Conservation (phyloP, 2,329 filamentous ascomycete species). For the Cladosporium sp. region DNA sequence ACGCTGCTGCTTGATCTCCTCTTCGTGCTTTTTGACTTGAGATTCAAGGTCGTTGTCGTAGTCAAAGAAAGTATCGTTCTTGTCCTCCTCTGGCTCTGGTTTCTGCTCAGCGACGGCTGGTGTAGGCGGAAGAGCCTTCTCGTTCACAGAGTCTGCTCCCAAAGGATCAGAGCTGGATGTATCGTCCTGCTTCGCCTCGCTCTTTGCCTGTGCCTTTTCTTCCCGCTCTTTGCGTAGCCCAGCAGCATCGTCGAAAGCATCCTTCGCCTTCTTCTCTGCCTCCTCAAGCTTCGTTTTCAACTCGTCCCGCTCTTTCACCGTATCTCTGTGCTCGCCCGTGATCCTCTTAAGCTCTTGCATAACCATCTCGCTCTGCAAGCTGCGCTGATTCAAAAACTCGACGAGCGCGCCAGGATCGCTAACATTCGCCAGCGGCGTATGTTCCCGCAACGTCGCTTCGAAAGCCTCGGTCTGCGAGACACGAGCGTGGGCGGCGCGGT, state of each 20-base stretch:
- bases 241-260: constrained; percentile 64
- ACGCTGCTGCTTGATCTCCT: constrained; percentile 60
- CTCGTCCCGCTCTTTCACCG: constrained; percentile 67
- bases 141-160: constrained; percentile 2
- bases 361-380: constrained; percentile 84
- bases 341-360: constrained; percentile 90
- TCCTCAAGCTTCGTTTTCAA: constrained; percentile 76
- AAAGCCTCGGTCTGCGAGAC: constrained; percentile 89
- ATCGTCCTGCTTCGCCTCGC: background rate
- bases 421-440: constrained; percentile 88
- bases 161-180: constrained; percentile 9
- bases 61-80: constrained; percentile 80
- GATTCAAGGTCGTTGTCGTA: constrained; percentile 86
- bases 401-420: constrained; percentile 78
- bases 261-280: constrained; percentile 62
- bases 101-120: constrained; percentile 7
- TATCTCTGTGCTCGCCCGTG: constrained; percentile 50
- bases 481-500: constrained; percentile 84
- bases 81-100: constrained; percentile 34
- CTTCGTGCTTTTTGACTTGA: constrained; percentile 68
- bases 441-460: constrained; percentile 84
- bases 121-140: constrained; percentile 25
- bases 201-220: constrained; percentile 16
- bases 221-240: constrained; percentile 48
- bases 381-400: constrained; percentile 87